A percentile compares a stretch with the other conserved stretches of the same genome.
Conservation (phyloP, 2,329 filamentous ascomycete genomes). For the Tolypocladium ophioglossoides region DNA sequence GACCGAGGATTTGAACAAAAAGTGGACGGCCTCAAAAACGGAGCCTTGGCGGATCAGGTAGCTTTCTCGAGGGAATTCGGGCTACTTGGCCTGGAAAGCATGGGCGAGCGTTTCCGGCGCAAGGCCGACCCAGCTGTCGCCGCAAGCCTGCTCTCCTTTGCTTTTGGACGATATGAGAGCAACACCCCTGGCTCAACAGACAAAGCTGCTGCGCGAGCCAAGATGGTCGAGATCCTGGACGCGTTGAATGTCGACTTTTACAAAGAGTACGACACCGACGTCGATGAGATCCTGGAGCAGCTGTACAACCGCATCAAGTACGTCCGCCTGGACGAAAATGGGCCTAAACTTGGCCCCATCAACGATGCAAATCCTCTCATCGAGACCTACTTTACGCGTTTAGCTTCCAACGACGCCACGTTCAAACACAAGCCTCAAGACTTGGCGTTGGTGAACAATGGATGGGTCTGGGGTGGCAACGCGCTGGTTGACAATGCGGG, state of each 20-base stretch:
- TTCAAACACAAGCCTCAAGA: conserved; percentile 65
- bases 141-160: conserved; percentile 40
- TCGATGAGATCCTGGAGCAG: conserved; percentile 76
- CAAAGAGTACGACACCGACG: conserved; percentile 80
- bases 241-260: conserved; percentile 84
- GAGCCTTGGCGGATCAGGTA: conserved; percentile 38
- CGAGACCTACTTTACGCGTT: conserved; percentile 87
- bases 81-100: conserved; percentile 57
- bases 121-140: conserved; percentile 57
- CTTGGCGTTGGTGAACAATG: conserved; percentile 84
- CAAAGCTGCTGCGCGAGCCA: conserved; percentile 38
- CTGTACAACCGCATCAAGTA: conserved; percentile 94
- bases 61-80: conserved; percentile 59
- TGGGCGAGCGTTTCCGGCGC: conserved; percentile 73
- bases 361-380: conserved; percentile 69
- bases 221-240: conserved; percentile 58
- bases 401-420: conserved; percentile 70
- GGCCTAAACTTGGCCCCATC: conserved; percentile 76
- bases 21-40: conserved; percentile 36
- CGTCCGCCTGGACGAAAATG: conserved; percentile 81
- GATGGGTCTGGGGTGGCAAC: conserved; percentile 98
- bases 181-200: conserved; percentile 32
- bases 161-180: conserved; percentile 51
- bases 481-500: conserved; percentile 91
- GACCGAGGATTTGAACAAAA: conserved; percentile 18